Evolutionary conservation across 805 yeast genomes (phyloP).

Genomic region (Zygotorulaspora chibaensis): DNA sequence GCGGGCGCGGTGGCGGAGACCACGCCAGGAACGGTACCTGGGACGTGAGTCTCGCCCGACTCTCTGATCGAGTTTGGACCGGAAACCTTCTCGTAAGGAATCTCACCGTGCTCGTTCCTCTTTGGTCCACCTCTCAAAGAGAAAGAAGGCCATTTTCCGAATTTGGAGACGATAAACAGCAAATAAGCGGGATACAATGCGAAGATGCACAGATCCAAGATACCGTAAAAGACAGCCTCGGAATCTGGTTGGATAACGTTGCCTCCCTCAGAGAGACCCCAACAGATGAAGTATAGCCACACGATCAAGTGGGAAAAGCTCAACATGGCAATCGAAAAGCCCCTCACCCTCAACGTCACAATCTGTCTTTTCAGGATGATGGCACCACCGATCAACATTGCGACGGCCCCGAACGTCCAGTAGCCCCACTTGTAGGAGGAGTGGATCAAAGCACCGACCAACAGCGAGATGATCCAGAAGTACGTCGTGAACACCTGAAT

Average conservation of each 20-base stretch:
- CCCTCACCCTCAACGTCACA: slow-evolving; percentile 14
- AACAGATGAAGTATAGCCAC: slow-evolving; percentile 42
- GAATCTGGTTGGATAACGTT: slow-evolving; percentile 49
- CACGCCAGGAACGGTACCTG: slow-evolving; percentile 7
- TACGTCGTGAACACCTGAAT: slow-evolving; percentile 43
- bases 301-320: slow-evolving; percentile 35
- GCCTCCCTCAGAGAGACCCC: slow-evolving; percentile 57
- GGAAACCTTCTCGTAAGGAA: slow-evolving; percentile 15
- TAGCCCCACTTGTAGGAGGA: slow-evolving; percentile 68
- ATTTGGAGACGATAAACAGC: slow-evolving; percentile 14
- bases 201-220: slow-evolving; percentile 45
- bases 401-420: slow-evolving; percentile 49
- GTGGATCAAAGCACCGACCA: slow-evolving; percentile 52
- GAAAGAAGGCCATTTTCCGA: slow-evolving; percentile 16
- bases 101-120: slow-evolving; percentile 9
- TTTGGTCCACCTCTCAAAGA: slow-evolving; percentile 12
- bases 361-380: slow-evolving; percentile 33
- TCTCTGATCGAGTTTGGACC: slow-evolving; percentile 27
- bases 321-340: slow-evolving; percentile 13
- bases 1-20: slow-evolving; percentile 1
- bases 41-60: slow-evolving; percentile 37
- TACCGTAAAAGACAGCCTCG: slow-evolving; percentile 53
- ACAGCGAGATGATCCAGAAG: slow-evolving; percentile 48
- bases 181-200: slow-evolving; percentile 39
- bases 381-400: slow-evolving; percentile 39